Evolutionary conservation across 78 protist species (phyloP).

Genomic region (Dictyostelium intermedium): DNA sequence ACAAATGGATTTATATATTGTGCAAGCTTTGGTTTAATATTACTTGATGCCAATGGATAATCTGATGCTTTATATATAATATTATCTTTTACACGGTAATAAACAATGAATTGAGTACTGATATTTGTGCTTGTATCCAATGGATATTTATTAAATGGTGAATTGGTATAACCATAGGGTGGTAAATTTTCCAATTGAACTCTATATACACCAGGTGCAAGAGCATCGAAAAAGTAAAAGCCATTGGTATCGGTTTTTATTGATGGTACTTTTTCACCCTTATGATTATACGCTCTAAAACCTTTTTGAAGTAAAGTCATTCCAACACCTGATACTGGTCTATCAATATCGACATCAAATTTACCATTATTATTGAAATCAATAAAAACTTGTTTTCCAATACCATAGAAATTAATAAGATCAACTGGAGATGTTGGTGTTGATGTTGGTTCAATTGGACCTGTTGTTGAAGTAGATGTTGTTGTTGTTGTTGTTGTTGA

Average conservation of each 20-base stretch:
- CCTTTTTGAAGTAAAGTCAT: not conserved
- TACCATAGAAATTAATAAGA: not conserved
- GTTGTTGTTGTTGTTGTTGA: not conserved
- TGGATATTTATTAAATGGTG: not conserved
- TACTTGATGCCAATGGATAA: not conserved
- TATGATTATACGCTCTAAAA: not conserved
- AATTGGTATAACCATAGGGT: not conserved
- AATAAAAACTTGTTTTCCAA: conserved; percentile 4
- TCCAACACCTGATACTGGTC: not conserved
- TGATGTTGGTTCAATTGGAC: not conserved
- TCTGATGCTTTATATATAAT: not conserved
- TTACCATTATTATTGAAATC: conserved; percentile 29
- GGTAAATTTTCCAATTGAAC: not conserved
- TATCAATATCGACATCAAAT: not conserved
- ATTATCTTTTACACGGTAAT: not conserved
- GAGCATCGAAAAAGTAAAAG: conserved; percentile 13
- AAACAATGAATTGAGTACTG: not conserved
- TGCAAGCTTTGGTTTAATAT: not conserved
- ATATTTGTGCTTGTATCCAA: not conserved
- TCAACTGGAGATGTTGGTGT: not conserved
- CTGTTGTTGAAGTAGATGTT: not conserved
- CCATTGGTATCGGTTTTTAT: conserved; percentile 18
- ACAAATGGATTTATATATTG: not conserved
- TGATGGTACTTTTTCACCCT: not conserved
- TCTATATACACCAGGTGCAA: conserved; percentile 2